phyloP scores from a whole-genome alignment of 1,284 basidiomycete genomes.

The Sutorius eximius region DNA sequence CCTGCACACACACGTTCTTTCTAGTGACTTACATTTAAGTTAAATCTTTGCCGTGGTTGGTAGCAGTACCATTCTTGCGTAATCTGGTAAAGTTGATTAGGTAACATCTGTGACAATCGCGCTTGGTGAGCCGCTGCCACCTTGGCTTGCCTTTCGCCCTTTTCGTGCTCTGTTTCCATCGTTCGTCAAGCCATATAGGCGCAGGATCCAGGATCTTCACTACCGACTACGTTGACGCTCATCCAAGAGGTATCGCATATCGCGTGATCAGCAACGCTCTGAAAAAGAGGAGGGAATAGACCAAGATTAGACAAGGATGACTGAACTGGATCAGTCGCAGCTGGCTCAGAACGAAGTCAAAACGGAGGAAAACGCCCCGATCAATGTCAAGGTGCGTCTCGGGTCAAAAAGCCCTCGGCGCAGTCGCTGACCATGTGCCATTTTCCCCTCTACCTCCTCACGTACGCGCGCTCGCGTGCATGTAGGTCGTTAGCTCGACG shows the following conservation, averaged over 20 bases:
- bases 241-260: neutral
- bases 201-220: neutral
- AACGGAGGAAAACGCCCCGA: slow-evolving; percentile 69
- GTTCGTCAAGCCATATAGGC: neutral
- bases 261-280: neutral
- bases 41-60: neutral
- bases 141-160: neutral
- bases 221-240: neutral
- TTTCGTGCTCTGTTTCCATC: neutral
- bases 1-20: neutral
- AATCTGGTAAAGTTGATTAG: slow-evolving; percentile 10
- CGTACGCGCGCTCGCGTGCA: neutral
- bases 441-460: neutral
- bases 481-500: slow-evolving; percentile 72
- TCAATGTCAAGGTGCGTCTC: slow-evolving; percentile 75
- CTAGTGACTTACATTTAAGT: neutral
- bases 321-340: slow-evolving; percentile 31
- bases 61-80: neutral
- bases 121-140: neutral
- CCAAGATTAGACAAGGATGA: slow-evolving; percentile 11
- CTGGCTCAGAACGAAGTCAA: slow-evolving; percentile 48
- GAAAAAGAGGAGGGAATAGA: neutral
- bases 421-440: neutral
- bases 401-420: neutral
- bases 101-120: slow-evolving; percentile 4